Evolutionary conservation across 2,329 filamentous ascomycete species (phyloP).

Genomic region (Stagonosporopsis tanaceti): DNA sequence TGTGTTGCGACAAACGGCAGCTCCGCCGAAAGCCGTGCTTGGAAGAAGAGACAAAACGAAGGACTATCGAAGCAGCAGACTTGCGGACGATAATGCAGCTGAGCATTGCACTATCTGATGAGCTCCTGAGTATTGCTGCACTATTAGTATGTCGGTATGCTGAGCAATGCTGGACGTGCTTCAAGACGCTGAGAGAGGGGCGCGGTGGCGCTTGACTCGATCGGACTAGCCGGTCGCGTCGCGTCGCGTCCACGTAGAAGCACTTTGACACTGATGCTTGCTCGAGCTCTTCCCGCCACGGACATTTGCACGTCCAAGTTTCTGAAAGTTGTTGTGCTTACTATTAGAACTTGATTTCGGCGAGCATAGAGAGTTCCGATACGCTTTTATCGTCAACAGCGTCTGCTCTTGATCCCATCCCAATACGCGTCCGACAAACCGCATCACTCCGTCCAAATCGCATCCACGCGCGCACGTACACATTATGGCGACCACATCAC

Average conservation of each 20-base stretch:
- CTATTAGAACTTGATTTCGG: background rate
- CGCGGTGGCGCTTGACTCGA: background rate
- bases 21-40: background rate
- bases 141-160: no score
- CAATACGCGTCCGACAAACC: background rate
- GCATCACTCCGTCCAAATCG: background rate
- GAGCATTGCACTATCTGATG: background rate
- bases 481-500: background rate
- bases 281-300: conserved; percentile 24
- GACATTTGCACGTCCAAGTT: conserved; percentile 1
- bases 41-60: background rate
- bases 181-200: background rate
- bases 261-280: conserved; percentile 6
- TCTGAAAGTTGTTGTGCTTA: background rate
- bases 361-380: background rate
- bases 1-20: background rate
- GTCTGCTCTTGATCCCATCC: background rate
- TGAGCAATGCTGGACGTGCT: background rate
- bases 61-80: background rate
- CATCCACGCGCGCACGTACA: background rate
- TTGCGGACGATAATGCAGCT: background rate
- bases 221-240: conserved; percentile 1
- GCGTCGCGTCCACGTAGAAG: conserved; percentile 15
- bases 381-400: background rate
- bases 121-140: background rate